Conservation (phyloP, 1,284 basidiomycete species). For the Puccinia triticina region DNA sequence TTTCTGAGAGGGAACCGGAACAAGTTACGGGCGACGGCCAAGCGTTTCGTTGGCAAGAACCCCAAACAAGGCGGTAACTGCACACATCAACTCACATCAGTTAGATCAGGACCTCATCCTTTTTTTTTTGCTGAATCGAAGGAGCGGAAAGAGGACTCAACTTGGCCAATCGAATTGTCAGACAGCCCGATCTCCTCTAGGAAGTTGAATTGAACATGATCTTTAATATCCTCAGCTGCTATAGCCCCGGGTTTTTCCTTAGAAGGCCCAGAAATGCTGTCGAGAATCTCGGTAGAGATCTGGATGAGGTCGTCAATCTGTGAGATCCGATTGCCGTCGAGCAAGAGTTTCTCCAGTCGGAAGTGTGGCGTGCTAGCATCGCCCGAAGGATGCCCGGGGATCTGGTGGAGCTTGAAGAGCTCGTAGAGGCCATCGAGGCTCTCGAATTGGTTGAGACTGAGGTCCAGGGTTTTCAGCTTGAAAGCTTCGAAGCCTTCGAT, state of each 20-base stretch:
- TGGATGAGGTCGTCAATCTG: slow-evolving; percentile 27
- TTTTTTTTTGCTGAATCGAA: not conserved
- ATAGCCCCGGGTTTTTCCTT: not conserved
- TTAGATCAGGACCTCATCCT: not conserved
- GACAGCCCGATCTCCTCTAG: slow-evolving; percentile 25
- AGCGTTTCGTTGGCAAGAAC: not conserved
- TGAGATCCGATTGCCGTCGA: slow-evolving; percentile 28
- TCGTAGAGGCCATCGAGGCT: slow-evolving; percentile 25
- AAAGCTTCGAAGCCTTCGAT: slow-evolving; percentile 23
- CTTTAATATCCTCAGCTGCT: not conserved
- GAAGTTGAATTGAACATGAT: not conserved
- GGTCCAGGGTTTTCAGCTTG: slow-evolving; percentile 15
- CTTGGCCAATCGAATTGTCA: slow-evolving; percentile 27
- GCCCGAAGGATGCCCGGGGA: not conserved
- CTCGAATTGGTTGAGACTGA: slow-evolving; percentile 36
- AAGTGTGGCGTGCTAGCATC: not conserved
- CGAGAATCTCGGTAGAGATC: slow-evolving; percentile 13
- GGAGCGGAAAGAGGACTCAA: not conserved
- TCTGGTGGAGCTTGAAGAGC: slow-evolving; percentile 3
- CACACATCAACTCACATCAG: not conserved
- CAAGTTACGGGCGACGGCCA: slow-evolving; percentile 26
- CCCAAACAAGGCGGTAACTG: slow-evolving; percentile 35
- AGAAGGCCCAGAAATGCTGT: not conserved
- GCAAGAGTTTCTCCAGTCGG: slow-evolving; percentile 10
- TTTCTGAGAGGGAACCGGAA: slow-evolving; percentile 46